phyloP scores from a whole-genome alignment of 2,329 filamentous ascomycete genomes.

The Penicillium corylophilum region DNA sequence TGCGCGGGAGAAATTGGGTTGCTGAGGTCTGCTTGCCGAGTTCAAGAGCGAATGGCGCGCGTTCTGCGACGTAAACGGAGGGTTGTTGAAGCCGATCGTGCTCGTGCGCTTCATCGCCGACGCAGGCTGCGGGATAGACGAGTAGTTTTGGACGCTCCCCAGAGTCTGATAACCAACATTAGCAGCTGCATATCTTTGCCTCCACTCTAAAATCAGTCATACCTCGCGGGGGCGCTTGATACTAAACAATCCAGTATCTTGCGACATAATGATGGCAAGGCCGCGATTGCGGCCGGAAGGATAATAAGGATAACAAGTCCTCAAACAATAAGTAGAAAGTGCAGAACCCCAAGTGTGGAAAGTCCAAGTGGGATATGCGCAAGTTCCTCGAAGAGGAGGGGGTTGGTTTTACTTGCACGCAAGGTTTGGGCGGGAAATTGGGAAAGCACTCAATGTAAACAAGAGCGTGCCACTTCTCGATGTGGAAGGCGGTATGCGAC shows the following conservation, averaged over 20 bases:
- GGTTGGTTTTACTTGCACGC: constrained; percentile 17
- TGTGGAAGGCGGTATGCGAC: constrained; percentile 31
- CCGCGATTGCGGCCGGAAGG: constrained; percentile 27
- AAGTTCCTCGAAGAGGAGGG: constrained; percentile 17
- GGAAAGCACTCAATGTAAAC: constrained; percentile 34
- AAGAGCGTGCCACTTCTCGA: constrained; percentile 30
- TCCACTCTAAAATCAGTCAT: constrained; percentile 35
- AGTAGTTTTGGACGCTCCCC: constrained; percentile 77
- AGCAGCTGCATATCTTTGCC: constrained; percentile 16
- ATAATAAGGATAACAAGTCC: neutral
- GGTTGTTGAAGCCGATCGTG: constrained; percentile 66
- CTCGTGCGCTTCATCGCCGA: constrained; percentile 93
- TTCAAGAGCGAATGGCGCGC: constrained; percentile 86
- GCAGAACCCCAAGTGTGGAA: constrained; percentile 1
- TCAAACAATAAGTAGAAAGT: neutral
- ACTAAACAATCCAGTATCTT: constrained; percentile 85
- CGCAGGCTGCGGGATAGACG: constrained; percentile 81
- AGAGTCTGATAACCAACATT: constrained; percentile 60
- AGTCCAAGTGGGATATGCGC: constrained; percentile 5
- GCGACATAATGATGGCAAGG: constrained; percentile 64
- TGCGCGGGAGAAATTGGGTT: constrained; percentile 83
- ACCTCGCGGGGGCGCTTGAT: constrained; percentile 91
- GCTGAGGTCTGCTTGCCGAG: constrained; percentile 76
- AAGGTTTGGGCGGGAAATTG: constrained; percentile 8
- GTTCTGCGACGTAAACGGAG: constrained; percentile 68